Percentiles rank a stretch among this genome's conserved stretches.
Conservation (phyloP, 106 monocot species). For the Chionographis japonica region DNA sequence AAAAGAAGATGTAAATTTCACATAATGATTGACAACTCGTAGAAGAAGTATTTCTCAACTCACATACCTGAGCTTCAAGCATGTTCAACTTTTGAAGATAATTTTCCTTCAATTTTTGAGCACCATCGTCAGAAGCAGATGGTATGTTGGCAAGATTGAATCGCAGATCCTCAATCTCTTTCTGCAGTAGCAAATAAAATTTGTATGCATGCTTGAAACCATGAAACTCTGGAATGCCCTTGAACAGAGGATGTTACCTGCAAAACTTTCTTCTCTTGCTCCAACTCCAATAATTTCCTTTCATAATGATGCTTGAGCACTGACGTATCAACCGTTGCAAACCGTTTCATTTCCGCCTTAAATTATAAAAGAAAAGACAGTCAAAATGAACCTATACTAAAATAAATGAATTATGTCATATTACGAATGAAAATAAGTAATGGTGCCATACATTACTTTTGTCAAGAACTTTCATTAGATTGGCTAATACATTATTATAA, state of each 20-base stretch:
- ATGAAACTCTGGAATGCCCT: neutral
- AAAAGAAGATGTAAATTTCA: neutral
- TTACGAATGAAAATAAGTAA: too few relatives aligned
- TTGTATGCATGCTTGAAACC: neutral
- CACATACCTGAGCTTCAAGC: constrained; percentile 87
- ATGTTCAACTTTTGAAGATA: constrained; percentile 88
- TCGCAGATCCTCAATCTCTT: constrained; percentile 90
- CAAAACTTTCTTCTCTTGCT: constrained; percentile 83
- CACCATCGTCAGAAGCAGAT: constrained; percentile 61
- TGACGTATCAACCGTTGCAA: constrained; percentile 61
- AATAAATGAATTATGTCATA: neutral
- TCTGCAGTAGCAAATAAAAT: constrained; percentile 34
- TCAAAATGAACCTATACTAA: neutral
- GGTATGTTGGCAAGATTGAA: constrained; percentile 63
- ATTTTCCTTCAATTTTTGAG: constrained; percentile 83
- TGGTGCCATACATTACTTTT: too few relatives aligned
- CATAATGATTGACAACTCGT: neutral
- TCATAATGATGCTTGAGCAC: constrained; percentile 92
- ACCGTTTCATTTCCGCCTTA: constrained; percentile 95
- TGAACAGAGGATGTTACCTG: constrained; percentile 34
- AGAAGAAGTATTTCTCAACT: neutral
- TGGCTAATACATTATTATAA: too few relatives aligned
- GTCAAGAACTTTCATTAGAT: too few relatives aligned
- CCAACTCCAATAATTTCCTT: constrained; percentile 82
- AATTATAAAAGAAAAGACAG: constrained; percentile 8